phyloP scores from a whole-genome alignment of 352 stramenopile species.

The Pseudoperonospora humuli region DNA sequence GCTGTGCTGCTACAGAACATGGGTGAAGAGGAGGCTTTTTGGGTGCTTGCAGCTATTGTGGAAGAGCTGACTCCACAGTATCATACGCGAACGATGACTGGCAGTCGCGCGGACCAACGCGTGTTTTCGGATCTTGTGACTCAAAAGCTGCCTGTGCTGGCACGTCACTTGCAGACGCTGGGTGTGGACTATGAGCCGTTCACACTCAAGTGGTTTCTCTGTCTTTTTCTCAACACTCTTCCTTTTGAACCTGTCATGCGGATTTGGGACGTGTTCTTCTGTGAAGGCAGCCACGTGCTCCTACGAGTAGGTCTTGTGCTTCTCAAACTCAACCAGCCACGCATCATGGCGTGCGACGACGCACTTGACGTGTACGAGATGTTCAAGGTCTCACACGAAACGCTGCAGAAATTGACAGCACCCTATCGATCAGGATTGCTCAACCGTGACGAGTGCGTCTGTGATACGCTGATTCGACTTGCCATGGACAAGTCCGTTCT shows the following conservation, averaged over 20 bases:
- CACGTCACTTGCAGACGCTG: constrained; percentile 57
- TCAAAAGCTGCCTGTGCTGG: constrained; percentile 74
- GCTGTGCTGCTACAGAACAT: constrained; percentile 74
- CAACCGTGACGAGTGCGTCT: constrained; percentile 77
- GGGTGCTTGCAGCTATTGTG: constrained; percentile 78
- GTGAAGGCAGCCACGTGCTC: constrained; percentile 84
- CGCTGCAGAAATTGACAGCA: constrained; percentile 44
- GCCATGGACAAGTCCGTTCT: constrained; percentile 81
- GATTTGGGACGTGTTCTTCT: constrained; percentile 89
- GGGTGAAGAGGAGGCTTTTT: constrained; percentile 83
- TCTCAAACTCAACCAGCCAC: constrained; percentile 69
- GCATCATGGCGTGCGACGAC: constrained; percentile 67
- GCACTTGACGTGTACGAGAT: constrained; percentile 78
- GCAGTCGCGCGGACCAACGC: constrained; percentile 83
- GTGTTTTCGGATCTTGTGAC: constrained; percentile 83
- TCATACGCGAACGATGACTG: constrained; percentile 84
- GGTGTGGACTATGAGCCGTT: constrained; percentile 84
- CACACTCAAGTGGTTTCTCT: constrained; percentile 91
- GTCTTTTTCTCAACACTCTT: constrained; percentile 89
- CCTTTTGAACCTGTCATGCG: constrained; percentile 83
- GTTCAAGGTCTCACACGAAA: constrained; percentile 69
- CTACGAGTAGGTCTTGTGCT: constrained; percentile 77
- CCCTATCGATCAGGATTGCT: constrained; percentile 49
- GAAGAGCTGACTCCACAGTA: constrained; percentile 88
- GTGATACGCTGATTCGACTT: constrained; percentile 70